phyloP scores from a whole-genome alignment of 2,329 filamentous ascomycete genomes.

The Fusarium denticulatum region DNA sequence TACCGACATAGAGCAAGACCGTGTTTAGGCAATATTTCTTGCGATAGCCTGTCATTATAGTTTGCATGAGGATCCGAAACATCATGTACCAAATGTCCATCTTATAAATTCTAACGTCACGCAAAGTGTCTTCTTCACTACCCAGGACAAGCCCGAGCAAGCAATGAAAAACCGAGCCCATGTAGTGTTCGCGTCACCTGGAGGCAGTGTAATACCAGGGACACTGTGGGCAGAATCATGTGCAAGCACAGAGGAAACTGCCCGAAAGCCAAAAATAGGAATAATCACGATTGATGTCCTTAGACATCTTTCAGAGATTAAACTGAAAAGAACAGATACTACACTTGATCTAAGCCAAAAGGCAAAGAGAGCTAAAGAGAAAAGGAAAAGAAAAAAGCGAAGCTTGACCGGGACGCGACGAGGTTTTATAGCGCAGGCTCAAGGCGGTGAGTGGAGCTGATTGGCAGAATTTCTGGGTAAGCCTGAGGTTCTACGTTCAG shows the following conservation, averaged over 20 bases:
- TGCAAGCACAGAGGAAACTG: constrained; percentile 51
- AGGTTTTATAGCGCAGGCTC: constrained; percentile 33
- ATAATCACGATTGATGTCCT: constrained; percentile 69
- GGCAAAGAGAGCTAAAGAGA: constrained; percentile 57
- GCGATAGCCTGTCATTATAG: too few relatives aligned
- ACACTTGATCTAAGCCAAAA: constrained; percentile 63
- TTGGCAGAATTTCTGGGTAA: constrained; percentile 41
- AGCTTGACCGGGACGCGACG: constrained; percentile 13
- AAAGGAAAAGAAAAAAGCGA: constrained; percentile 43
- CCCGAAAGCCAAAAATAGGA: constrained; percentile 65
- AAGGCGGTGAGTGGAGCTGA: constrained; percentile 41
- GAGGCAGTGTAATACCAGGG: constrained; percentile 56
- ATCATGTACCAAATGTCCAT: neutral
- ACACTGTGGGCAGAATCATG: constrained; percentile 50
- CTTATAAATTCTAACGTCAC: neutral
- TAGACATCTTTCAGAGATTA: constrained; percentile 30
- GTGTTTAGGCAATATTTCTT: too few relatives aligned
- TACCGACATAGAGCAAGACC: neutral
- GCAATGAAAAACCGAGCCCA: constrained; percentile 49
- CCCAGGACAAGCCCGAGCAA: constrained; percentile 45
- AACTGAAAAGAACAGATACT: constrained; percentile 33
- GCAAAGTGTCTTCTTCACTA: constrained; percentile 46
- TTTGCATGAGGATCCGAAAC: neutral
- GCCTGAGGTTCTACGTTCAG: constrained; percentile 7
- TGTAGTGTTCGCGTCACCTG: constrained; percentile 51